A percentile compares a stretch with the other conserved stretches of the same genome.
phyloP scores from a whole-genome alignment of 345 rosid genomes.

The Rhizophora mangle region DNA sequence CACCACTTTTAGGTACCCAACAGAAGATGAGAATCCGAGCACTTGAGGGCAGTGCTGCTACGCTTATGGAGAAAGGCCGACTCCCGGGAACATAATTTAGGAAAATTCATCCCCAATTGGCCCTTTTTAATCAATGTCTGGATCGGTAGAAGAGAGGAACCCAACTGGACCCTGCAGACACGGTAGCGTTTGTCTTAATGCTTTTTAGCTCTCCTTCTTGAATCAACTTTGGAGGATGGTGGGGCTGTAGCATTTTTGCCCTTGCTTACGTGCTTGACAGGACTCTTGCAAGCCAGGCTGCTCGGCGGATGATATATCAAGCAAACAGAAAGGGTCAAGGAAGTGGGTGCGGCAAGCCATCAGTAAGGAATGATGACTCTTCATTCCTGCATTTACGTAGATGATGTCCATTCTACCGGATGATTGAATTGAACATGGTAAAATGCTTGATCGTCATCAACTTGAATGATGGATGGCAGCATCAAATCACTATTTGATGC shows the following conservation, averaged over 20 bases:
- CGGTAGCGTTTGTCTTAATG: slow-evolving; percentile 15
- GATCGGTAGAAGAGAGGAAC: slow-evolving; percentile 1
- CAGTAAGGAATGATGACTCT: slow-evolving; percentile 1
- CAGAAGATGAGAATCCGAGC: slow-evolving; percentile 30
- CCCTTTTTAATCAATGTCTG: slow-evolving; percentile 21
- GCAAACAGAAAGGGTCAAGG: slow-evolving; percentile 30
- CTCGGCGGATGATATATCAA: not conserved
- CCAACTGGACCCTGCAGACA: slow-evolving; percentile 20
- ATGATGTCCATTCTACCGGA: slow-evolving; percentile 9
- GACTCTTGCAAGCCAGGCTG: slow-evolving; percentile 6
- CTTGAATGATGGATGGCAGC: slow-evolving; percentile 14
- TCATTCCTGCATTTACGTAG: slow-evolving; percentile 13
- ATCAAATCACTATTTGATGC: slow-evolving; percentile 9
- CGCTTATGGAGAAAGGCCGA: slow-evolving; percentile 25
- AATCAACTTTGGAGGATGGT: slow-evolving; percentile 13
- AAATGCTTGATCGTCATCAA: not conserved
- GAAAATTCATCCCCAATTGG: slow-evolving; percentile 24
- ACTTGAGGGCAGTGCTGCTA: slow-evolving; percentile 16
- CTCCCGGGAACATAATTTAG: slow-evolving; percentile 23
- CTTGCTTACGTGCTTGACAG: slow-evolving; percentile 5
- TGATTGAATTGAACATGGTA: slow-evolving; percentile 7
- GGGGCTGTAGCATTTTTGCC: slow-evolving; percentile 2
- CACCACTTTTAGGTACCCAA: slow-evolving; percentile 21
- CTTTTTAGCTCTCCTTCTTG: slow-evolving; percentile 3
- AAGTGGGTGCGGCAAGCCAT: slow-evolving; percentile 5